Evolutionary conservation across 345 rosid species (phyloP).

Genomic region (Eucalyptus tenuipes): DNA sequence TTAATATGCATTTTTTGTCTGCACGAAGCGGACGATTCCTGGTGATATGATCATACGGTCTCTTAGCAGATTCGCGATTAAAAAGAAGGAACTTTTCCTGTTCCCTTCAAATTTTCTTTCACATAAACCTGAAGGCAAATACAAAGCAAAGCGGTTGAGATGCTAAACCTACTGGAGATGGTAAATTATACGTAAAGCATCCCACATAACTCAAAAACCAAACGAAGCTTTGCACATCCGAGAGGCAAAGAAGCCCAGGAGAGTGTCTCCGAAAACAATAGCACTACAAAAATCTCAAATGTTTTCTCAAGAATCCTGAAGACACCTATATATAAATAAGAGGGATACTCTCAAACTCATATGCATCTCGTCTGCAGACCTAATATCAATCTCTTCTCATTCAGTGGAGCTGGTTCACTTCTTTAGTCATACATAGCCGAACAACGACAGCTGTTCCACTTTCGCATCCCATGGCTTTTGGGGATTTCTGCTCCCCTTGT

Average conservation of each 20-base stretch:
- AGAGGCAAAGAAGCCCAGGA: constrained; percentile 8
- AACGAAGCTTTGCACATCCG: not conserved
- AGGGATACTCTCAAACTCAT: not conserved
- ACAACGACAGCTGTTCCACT: constrained; percentile 24
- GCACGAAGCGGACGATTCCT: not conserved
- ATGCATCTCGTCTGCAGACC: not conserved
- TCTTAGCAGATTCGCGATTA: not conserved
- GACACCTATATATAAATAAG: not conserved
- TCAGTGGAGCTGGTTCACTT: not conserved
- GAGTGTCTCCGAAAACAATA: not conserved
- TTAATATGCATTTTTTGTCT: not conserved
- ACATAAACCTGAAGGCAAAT: not conserved
- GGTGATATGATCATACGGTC: not conserved
- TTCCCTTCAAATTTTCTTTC: not conserved
- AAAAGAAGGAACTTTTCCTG: not conserved
- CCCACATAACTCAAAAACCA: not conserved
- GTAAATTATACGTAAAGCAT: constrained; percentile 10
- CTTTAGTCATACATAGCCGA: constrained; percentile 17
- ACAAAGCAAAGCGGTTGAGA: not conserved
- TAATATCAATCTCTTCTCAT: not conserved
- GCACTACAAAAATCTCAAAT: not conserved
- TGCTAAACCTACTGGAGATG: constrained; percentile 21
- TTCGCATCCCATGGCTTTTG: constrained; percentile 49
- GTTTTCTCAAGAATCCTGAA: constrained; percentile 29
- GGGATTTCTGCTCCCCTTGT: constrained; percentile 8